These are phyloP conservation scores for Macrotyloma uniflorum DNA, from an alignment of 306 rosid genomes.

Conservation along the genomic window DNA sequence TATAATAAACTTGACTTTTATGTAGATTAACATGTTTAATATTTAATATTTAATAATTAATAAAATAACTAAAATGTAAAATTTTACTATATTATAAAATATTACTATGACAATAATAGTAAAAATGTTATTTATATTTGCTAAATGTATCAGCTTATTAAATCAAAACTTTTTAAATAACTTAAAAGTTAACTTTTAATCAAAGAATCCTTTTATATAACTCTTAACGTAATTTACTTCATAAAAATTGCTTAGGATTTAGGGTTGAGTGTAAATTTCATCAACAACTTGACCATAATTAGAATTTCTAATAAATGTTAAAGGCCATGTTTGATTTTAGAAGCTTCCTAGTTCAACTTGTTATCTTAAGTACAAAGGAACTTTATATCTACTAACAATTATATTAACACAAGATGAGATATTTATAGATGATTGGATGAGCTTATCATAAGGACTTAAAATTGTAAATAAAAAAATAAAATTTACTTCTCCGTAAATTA, in stretches of 20 bases:
- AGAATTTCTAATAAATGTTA: neutral
- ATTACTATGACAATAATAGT: neutral
- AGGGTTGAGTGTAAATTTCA: neutral
- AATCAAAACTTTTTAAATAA: neutral
- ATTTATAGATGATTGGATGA: too few species aligned
- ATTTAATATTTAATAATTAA: too few species aligned
- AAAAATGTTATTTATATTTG: neutral
- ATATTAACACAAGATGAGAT: too few species aligned
- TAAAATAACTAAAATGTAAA: neutral
- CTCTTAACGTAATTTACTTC: neutral
- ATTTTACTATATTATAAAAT: neutral
- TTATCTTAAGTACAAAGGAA: too few species aligned
- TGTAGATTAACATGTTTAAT: too few species aligned
- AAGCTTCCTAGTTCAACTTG: neutral
- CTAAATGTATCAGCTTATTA: neutral
- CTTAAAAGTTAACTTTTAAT: neutral
- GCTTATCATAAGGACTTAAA: too few species aligned
- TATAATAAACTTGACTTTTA: neutral
- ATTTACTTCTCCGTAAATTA: too few species aligned
- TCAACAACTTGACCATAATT: neutral
- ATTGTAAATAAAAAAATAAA: too few species aligned
- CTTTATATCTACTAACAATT: too few species aligned
- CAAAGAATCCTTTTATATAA: neutral
- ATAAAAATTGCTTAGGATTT: neutral
- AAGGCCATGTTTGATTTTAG: neutral